Base-by-base conservation (phyloP, 768 basidiomycete species). In the Floccularia luteovirens region DNA sequence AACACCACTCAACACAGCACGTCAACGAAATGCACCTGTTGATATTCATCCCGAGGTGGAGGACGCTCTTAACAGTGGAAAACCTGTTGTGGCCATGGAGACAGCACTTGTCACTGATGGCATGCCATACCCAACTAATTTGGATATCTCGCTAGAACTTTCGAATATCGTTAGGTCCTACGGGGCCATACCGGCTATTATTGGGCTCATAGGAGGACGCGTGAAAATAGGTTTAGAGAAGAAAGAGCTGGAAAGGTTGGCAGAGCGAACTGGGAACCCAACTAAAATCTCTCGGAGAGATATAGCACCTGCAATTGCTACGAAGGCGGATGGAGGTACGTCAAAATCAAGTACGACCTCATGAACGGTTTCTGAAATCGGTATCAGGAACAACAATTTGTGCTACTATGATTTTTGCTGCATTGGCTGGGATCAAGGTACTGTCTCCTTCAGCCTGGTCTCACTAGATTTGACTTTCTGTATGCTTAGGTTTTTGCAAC, bases 31-130 rank as follows among this genome's bases (percentile, higher is more conserved):
- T 27, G 62, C 64, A 8, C 64, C 69, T 3, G 39, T 90, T 8
- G 87, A 90, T 57, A 55, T 90, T 23, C 81, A 83, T 39, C 82
- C 86, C 6, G 92, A 98, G 57, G 82, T 97, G 23, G 65, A 82
- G 46, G 74, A 92, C 41, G 92, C 93, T 3, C 68, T 94, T 16
- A 65, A 70, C 3, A 62, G 69, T 30, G 63, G 69, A 7, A 66
- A 63, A 45, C 79, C 91, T 14, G 69, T 97, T 32, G 90, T 97
- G 8, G 92, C 93, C 10, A 75, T 98, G 8, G 94, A 98, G 58
- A 89, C 86, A 1, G 82, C 94, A 1, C 75, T 98, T 39, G 79
- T 96, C 43, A 92, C 92, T 1, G 90, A 97, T 67, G 94, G 91
- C 14, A 78, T 94, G 64, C 89, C 90, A 0, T 78, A 78, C 48